Evolutionary conservation across 2,329 filamentous ascomycete species (phyloP).

Genomic region (Fonsecaea multimorphosa): DNA sequence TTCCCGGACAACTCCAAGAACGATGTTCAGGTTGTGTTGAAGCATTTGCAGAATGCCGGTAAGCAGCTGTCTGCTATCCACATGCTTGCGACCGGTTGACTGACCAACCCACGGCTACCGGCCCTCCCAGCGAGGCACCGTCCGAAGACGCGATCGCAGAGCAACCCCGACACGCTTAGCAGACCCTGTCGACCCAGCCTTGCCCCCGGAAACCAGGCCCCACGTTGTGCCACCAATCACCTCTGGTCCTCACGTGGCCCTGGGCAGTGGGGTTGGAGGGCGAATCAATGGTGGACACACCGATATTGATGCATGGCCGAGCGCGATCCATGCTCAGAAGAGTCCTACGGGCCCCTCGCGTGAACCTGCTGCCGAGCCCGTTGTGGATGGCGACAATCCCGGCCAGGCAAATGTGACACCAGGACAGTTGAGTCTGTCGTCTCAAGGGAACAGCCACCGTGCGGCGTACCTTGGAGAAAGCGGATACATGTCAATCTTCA

Average conservation of each 20-base stretch:
- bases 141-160: conserved; percentile 8
- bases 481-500: conserved; percentile 26
- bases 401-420: conserved; percentile 3
- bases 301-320: background rate
- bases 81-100: background rate
- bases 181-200: background rate
- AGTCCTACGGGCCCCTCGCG: background rate
- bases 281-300: background rate
- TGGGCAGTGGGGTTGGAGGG: background rate
- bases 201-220: background rate
- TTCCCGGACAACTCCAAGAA: conserved; percentile 8
- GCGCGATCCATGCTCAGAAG: conserved; percentile 4
- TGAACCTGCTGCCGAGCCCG: background rate
- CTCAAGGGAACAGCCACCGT: conserved; percentile 12
- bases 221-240: background rate
- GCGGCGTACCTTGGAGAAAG: conserved; percentile 22
- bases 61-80: background rate
- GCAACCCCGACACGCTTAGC: background rate
- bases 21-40: conserved; percentile 12
- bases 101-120: conserved; percentile 6
- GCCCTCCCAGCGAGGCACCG: conserved; percentile 13
- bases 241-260: background rate
- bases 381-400: background rate
- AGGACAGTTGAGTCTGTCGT: conserved; percentile 6
- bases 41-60: conserved; percentile 17